A percentile compares a stretch with the other conserved stretches of the same genome.
These are phyloP conservation scores for Ogataea paradorogensis DNA, from an alignment of 805 yeast species.

Conservation along the genomic window DNA sequence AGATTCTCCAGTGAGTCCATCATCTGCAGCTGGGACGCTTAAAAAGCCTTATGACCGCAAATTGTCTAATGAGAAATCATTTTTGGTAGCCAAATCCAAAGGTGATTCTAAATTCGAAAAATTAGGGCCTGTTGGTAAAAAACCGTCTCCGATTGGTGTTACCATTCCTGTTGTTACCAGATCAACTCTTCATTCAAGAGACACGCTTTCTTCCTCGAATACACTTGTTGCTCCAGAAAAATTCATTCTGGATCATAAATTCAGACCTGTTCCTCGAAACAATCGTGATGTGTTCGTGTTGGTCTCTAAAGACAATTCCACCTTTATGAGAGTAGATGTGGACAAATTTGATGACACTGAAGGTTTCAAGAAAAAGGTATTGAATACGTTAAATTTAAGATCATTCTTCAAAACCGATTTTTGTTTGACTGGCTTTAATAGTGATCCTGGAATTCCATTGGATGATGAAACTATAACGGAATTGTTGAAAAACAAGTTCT, in stretches of 20 bases:
- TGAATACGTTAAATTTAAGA: slow-evolving; percentile 33
- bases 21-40: slow-evolving; percentile 17
- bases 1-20: slow-evolving; percentile 30
- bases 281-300: slow-evolving; percentile 42
- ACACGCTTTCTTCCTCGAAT: slow-evolving; percentile 7
- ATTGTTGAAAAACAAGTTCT: slow-evolving; percentile 36
- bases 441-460: slow-evolving; percentile 54
- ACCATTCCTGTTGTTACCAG: slow-evolving; percentile 34
- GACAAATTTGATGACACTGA: slow-evolving; percentile 29
- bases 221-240: slow-evolving; percentile 4
- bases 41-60: slow-evolving; percentile 11
- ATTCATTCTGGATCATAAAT: slow-evolving; percentile 33
- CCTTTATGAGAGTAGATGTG: slow-evolving; percentile 50
- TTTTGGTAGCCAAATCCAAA: slow-evolving; percentile 9
- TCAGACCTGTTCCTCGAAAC: slow-evolving; percentile 35
- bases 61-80: slow-evolving; percentile 5
- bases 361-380: slow-evolving; percentile 40
- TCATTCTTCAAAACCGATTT: slow-evolving; percentile 21
- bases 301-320: slow-evolving; percentile 60
- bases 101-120: slow-evolving; percentile 29
- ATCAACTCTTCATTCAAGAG: slow-evolving; percentile 24
- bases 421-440: slow-evolving; percentile 68
- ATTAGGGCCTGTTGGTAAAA: slow-evolving; percentile 34
- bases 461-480: slow-evolving; percentile 45
- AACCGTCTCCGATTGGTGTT: slow-evolving; percentile 33